Base-by-base conservation (phyloP, 305 asterid genomes). In the Rubia peregrina region DNA sequence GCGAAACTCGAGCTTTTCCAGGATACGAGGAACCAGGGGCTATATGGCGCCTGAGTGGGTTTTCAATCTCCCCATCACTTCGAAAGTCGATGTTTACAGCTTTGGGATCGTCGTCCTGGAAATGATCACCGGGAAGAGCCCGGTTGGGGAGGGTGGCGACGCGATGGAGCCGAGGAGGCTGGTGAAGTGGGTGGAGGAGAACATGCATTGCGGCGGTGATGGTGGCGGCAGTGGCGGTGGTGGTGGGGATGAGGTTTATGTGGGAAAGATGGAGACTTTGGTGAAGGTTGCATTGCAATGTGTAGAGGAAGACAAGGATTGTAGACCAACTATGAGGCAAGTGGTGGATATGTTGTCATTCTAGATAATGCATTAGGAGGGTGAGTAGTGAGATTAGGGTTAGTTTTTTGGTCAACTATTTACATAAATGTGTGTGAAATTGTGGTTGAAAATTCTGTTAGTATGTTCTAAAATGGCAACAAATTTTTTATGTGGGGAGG, bases 11-110 rank as follows among this genome's bases (percentile, higher is more conserved):
- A 67, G 67, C 17, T 70, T 77, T 61, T 71, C 79, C 2, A 80
- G 30, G 57, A 74, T 74, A 21, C 67, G 84, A 19, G 84, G 84
- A 9, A 80, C 84, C 4, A 68, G 79, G 71, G 81, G 84, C 5
- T 80, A 80, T 73, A 80, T 80, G 81, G 81, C 81, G 67, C 81
- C 81, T 1, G 84, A 76, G 59, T 77, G 80, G 56, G 69, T 66
- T 22, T 68, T 72, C 14, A 77, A 78, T 22, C 78, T 71, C 5
- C 83, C 82, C 0, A 82, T 82, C 12, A 82, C 88, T 7, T 80
- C 88, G 0, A 84, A 84, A 68, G 88, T 84, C 0, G 86, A 84
- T 42, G 85, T 84, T n/a, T 82, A 84, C 22, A 82, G 86, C 56
- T 84, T 78, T 33, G 88, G 88, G 3, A 44, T 85, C 17, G 85